Evolutionary conservation across 202 grass and related monocot species (phyloP).

Genomic region (Brachypodium distachyon): DNA sequence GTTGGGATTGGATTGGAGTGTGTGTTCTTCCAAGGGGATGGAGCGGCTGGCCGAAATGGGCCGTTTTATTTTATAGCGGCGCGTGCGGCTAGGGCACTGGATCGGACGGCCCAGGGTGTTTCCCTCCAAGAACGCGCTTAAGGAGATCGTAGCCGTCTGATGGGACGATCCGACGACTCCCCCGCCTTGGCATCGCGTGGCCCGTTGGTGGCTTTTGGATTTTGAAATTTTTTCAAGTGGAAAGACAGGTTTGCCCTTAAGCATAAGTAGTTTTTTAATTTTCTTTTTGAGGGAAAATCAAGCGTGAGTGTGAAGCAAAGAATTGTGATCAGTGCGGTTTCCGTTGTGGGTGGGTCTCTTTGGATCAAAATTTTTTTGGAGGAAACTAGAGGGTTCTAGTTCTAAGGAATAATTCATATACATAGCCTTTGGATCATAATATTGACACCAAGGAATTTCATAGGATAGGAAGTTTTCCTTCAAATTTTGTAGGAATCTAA

Average conservation of each 20-base stretch:
- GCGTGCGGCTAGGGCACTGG: conserved; percentile 13
- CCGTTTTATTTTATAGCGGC: conserved; percentile 19
- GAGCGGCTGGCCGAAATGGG: conserved; percentile 20
- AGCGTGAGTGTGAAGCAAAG: too few relatives aligned
- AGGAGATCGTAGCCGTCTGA: conserved; percentile 27
- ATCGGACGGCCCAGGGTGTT: conserved; percentile 36
- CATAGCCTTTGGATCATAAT: too few relatives aligned
- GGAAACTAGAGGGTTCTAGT: too few relatives aligned
- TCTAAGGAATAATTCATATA: too few relatives aligned
- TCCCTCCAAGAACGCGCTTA: conserved; percentile 3
- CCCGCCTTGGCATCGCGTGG: background rate
- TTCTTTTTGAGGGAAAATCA: too few relatives aligned
- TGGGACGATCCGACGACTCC: conserved; percentile 19
- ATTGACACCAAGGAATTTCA: too few relatives aligned
- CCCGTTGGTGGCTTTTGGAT: conserved; percentile 8
- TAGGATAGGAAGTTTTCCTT: too few relatives aligned
- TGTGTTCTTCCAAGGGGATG: background rate
- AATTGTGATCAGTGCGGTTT: too few relatives aligned
- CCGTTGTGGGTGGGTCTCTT: too few relatives aligned
- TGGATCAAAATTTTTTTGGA: too few relatives aligned
- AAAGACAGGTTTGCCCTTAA: conserved; percentile 11
- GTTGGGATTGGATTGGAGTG: background rate
- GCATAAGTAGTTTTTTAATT: background rate
- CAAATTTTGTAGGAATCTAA: too few relatives aligned
- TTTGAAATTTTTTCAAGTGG: conserved; percentile 21